Evolutionary conservation across 306 rosid species (phyloP).

Genomic region (Fragaria ananassa): DNA sequence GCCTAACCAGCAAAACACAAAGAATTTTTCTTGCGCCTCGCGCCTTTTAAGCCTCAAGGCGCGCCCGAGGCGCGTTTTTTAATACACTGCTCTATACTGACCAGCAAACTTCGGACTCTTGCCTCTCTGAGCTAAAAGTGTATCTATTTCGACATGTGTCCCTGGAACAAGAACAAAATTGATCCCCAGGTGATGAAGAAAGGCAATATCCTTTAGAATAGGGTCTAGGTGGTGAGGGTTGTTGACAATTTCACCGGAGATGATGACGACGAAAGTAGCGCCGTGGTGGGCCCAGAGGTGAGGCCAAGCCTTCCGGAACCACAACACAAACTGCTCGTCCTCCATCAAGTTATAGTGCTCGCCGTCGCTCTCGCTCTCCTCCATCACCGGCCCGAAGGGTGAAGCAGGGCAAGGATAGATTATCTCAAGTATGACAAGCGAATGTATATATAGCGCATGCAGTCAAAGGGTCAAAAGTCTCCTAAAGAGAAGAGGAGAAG

Average conservation of each 20-base stretch:
- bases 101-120: slow-evolving; percentile 67
- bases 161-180: slow-evolving; percentile 89
- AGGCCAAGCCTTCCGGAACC: slow-evolving; percentile 95
- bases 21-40: too few relatives aligned
- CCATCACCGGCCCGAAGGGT: slow-evolving; percentile 12
- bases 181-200: slow-evolving; percentile 93
- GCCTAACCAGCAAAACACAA: too few relatives aligned
- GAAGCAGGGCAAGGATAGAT: too few relatives aligned
- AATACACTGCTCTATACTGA: slow-evolving; percentile 29
- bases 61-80: too few relatives aligned
- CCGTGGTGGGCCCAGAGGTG: slow-evolving; percentile 81
- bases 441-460: too few relatives aligned
- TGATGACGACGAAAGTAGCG: slow-evolving; percentile 67
- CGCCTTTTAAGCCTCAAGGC: too few relatives aligned
- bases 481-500: too few relatives aligned
- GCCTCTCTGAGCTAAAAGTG: slow-evolving; percentile 78
- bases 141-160: slow-evolving; percentile 80
- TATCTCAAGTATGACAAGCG: too few relatives aligned
- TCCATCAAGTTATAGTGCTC: slow-evolving; percentile 48
- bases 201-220: slow-evolving; percentile 95
- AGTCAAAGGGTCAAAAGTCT: too few relatives aligned
- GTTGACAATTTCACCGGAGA: slow-evolving; percentile 80
- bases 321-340: slow-evolving; percentile 81
- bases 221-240: slow-evolving; percentile 57
- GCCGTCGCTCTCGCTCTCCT: slow-evolving; percentile 32